These are phyloP conservation scores for Bisporella sp. DNA, from an alignment of 2,329 filamentous ascomycete genomes.

Conservation along the genomic window DNA sequence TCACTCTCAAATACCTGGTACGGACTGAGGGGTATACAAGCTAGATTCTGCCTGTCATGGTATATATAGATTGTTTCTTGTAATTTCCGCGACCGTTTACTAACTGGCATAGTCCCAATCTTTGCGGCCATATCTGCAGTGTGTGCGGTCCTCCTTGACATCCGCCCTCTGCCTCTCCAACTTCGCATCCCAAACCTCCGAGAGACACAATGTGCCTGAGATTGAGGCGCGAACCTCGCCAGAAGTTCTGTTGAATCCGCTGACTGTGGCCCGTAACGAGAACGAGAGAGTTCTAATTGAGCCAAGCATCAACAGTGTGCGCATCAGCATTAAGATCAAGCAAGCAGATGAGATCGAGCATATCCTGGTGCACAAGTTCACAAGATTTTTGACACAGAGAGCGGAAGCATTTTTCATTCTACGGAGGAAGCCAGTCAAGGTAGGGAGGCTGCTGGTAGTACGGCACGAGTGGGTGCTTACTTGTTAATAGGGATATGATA, in stretches of 20 bases:
- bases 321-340: constrained; percentile 98
- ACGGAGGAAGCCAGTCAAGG: constrained; percentile 90
- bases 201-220: constrained; percentile 96
- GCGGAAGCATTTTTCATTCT: constrained; percentile 97
- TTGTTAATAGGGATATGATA: constrained; percentile 76
- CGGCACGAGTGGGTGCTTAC: not conserved
- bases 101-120: constrained; percentile 70
- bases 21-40: too few relatives aligned
- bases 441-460: constrained; percentile 31
- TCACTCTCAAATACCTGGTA: too few relatives aligned
- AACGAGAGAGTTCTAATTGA: constrained; percentile 96
- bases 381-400: constrained; percentile 88
- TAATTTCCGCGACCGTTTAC: not conserved
- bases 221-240: constrained; percentile 90
- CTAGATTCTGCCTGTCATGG: constrained; percentile 3
- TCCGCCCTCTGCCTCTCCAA: constrained; percentile 91
- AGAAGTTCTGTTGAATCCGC: constrained; percentile 85
- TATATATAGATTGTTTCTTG: not conserved
- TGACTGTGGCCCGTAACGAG: constrained; percentile 90
- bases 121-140: constrained; percentile 91
- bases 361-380: constrained; percentile 98
- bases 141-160: constrained; percentile 88
- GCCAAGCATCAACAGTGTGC: constrained; percentile 92
- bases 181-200: constrained; percentile 94
- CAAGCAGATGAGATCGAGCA: constrained; percentile 98